Conservation (phyloP, 768 basidiomycete genomes). For the Mycena latifolia region DNA sequence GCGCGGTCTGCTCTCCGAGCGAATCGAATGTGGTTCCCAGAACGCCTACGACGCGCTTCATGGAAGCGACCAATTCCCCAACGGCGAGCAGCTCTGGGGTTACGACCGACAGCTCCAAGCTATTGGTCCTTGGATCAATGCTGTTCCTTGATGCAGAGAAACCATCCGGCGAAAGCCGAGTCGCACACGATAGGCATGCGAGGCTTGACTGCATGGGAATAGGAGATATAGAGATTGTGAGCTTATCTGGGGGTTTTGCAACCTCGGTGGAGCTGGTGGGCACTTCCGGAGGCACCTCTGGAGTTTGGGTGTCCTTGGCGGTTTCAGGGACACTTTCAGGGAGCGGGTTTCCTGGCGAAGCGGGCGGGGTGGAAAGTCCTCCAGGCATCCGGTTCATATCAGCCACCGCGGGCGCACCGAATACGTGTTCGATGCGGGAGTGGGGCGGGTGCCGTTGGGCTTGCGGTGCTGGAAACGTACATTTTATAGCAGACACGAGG, state of each 20-base stretch:
- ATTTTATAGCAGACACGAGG: slow-evolving; percentile 23
- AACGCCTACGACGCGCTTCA: slow-evolving; percentile 56
- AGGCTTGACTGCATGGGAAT: slow-evolving; percentile 13
- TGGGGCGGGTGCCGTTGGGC: background rate
- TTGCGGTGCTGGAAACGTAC: slow-evolving; percentile 11
- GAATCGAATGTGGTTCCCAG: slow-evolving; percentile 59
- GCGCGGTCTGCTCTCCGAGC: slow-evolving; percentile 59
- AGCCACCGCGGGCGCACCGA: slow-evolving; percentile 5
- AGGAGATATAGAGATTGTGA: slow-evolving; percentile 16
- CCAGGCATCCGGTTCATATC: slow-evolving; percentile 34
- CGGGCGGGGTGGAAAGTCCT: slow-evolving; percentile 23
- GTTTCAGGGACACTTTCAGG: background rate
- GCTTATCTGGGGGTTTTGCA: slow-evolving; percentile 13
- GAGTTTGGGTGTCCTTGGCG: background rate
- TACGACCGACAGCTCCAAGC: slow-evolving; percentile 7
- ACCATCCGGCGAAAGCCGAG: slow-evolving; percentile 16
- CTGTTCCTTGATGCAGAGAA: background rate
- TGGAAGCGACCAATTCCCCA: slow-evolving; percentile 57
- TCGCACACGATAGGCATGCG: slow-evolving; percentile 22
- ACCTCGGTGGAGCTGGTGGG: background rate
- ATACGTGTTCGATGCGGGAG: slow-evolving; percentile 24
- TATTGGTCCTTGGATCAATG: background rate
- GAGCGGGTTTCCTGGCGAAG: slow-evolving; percentile 18
- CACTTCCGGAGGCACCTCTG: background rate
- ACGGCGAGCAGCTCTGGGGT: slow-evolving; percentile 57